Conservation (phyloP, 331 rosid genomes). For the Pyracantha coccinea region DNA sequence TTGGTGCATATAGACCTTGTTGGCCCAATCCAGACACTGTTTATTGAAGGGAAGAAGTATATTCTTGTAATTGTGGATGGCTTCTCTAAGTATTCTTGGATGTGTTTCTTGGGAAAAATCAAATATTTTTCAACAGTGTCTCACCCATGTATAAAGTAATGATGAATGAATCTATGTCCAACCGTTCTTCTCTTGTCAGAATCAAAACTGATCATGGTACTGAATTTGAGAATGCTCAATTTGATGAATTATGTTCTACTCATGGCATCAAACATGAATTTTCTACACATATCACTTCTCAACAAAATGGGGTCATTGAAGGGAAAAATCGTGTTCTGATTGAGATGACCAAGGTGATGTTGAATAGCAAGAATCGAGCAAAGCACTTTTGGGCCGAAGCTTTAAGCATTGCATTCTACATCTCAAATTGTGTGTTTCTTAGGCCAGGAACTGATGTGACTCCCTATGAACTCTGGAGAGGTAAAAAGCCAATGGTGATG, state of each 20-base stretch:
- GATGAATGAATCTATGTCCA: not conserved
- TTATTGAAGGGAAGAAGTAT: not conserved
- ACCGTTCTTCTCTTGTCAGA: accelerated
- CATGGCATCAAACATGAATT: no score
- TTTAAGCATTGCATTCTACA: not conserved
- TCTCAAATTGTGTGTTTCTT: not conserved
- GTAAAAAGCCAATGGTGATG: not conserved
- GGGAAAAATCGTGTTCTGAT: no score
- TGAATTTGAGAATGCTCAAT: no score
- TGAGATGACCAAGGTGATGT: not conserved
- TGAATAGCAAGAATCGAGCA: not conserved
- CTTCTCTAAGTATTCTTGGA: no score
- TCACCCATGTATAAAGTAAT: no score
- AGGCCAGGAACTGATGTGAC: not conserved
- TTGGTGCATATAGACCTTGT: no score
- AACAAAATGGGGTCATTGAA: not conserved
- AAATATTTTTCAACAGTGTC: not conserved
- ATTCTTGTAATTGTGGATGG: not conserved
- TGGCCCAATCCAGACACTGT: not conserved
- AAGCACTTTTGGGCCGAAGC: not conserved
- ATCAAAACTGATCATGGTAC: not conserved
- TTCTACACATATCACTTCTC: not conserved
- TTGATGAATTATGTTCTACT: not conserved
- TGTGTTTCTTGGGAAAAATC: no score
- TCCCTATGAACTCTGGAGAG: not conserved